Evolutionary conservation across 495 filamentous ascomycete species (phyloP).

Genomic region (Tetracladium setigerum): DNA sequence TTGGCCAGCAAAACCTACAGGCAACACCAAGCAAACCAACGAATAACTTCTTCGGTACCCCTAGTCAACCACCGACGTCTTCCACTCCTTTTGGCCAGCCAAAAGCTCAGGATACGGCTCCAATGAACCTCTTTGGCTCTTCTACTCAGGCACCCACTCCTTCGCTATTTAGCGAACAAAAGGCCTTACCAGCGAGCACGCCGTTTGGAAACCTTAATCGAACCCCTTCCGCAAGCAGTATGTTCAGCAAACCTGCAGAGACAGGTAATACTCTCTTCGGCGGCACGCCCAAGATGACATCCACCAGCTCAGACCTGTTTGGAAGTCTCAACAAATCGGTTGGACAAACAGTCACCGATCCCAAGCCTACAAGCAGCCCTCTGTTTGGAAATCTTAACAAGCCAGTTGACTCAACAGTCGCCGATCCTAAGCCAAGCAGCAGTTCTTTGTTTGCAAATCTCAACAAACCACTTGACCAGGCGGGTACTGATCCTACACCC

Average conservation of each 20-base stretch:
- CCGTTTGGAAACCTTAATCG: conserved; percentile 5
- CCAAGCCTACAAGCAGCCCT: background rate
- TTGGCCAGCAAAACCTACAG: background rate
- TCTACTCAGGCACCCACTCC: background rate
- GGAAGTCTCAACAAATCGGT: background rate
- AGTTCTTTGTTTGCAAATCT: conserved; percentile 3
- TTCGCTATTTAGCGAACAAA: background rate
- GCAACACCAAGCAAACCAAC: background rate
- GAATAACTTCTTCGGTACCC: background rate
- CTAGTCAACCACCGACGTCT: background rate
- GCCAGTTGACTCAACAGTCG: conserved; percentile 5
- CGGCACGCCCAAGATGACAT: conserved; percentile 4
- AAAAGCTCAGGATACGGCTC: background rate
- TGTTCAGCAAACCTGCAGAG: background rate
- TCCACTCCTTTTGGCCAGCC: conserved; percentile 9
- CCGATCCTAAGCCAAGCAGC: conserved; percentile 5
- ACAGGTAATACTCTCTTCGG: background rate
- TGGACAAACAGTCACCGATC: background rate
- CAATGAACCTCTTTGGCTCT: conserved; percentile 9
- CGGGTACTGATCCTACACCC: conserved; percentile 1
- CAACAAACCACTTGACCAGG: conserved; percentile 12
- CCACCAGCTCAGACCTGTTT: conserved; percentile 1
- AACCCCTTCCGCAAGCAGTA: background rate
- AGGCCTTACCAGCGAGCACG: no score
- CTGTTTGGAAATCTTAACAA: conserved; percentile 13